Conservation (phyloP, 768 basidiomycete genomes). For the Kwoniella pini region DNA sequence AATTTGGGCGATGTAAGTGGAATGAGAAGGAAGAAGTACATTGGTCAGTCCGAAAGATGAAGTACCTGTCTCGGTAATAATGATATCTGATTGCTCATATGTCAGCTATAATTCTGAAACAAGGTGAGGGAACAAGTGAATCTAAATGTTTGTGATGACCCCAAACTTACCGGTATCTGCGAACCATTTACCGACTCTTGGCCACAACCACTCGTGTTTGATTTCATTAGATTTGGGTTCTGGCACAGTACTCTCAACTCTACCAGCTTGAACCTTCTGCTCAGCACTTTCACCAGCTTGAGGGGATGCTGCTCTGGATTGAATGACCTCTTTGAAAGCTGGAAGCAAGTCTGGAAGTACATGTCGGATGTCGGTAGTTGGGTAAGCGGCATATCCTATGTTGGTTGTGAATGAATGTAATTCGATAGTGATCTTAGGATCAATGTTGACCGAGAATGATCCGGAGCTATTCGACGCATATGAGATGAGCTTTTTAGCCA, state of each 20-base stretch:
- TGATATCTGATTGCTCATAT: conserved; percentile 58
- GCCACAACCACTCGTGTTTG: conserved; percentile 82
- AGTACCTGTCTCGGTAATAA: conserved; percentile 88
- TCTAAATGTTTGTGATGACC: background rate
- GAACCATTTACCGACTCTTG: conserved; percentile 72
- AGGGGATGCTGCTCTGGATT: conserved; percentile 20
- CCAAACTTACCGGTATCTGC: conserved; percentile 60
- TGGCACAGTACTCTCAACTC: conserved; percentile 21
- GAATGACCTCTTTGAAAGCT: conserved; percentile 38
- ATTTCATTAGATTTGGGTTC: conserved; percentile 58
- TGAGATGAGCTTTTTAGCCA: too few relatives aligned
- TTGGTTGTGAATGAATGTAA: conserved; percentile 53
- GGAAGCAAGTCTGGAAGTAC: conserved; percentile 49
- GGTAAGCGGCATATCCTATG: conserved; percentile 48
- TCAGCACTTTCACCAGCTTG: conserved; percentile 31
- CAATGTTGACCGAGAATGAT: conserved; percentile 52
- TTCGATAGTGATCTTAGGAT: conserved; percentile 49
- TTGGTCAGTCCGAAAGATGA: conserved; percentile 83
- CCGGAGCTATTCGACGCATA: conserved; percentile 54
- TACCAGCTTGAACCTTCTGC: conserved; percentile 35
- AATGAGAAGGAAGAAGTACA: conserved; percentile 71
- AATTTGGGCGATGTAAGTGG: conserved; percentile 61
- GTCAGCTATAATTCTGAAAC: too few relatives aligned
- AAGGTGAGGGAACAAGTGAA: too few relatives aligned
- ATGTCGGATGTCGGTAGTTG: conserved; percentile 52